Base-by-base conservation (phyloP, 2,329 filamentous ascomycete genomes). In the Domatiomyces globalis region DNA sequence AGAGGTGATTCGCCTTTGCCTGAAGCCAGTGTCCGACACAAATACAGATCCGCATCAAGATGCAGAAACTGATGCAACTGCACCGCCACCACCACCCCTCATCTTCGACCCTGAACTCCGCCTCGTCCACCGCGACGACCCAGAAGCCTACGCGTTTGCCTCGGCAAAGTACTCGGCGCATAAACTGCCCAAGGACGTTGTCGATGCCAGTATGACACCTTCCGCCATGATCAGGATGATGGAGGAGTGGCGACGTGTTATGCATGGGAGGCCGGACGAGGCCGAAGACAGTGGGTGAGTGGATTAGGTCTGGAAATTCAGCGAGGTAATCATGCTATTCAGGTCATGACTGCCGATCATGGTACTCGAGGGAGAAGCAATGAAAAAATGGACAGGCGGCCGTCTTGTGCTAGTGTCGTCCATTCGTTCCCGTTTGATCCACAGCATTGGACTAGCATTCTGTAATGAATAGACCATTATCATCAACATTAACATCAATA, bases 131-230 rank as follows among this genome's bases (percentile, higher is more conserved):
- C 81, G 82, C 64, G 84, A 90, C 57, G 90, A 96, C 58, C 87
- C 89, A 0, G 85, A 90, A 54, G 89, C 89, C 1, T 92, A 87
- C 64, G 85, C 84, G 60, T 94, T 95, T 64, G 81, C 79, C 58
- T 84, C 85, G 4, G 79, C 87, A 1, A 85, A 90, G 62, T 96
- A 94, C 67, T 95, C 88, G 55, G 90, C 92, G 2, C 90, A 96
- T 65, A 98, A 96, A 69, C 71, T 98, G 60, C 92, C 92, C 0
- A 88, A 83, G 66, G 92, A 98, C 60, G 87, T 96, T 1, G 89
- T 95, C 1, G 79, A 83, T 62, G 80, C 79, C 1, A 77, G 76
- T 27, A 69, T 73, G 18, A 78, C 79, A 58, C 62, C 77, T 58
- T 85, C 84, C 2, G 84, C 84, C 0, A 76, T 96, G 71, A 76